Conservation (phyloP, 768 basidiomycete species). For the Agrocybe pediades region DNA sequence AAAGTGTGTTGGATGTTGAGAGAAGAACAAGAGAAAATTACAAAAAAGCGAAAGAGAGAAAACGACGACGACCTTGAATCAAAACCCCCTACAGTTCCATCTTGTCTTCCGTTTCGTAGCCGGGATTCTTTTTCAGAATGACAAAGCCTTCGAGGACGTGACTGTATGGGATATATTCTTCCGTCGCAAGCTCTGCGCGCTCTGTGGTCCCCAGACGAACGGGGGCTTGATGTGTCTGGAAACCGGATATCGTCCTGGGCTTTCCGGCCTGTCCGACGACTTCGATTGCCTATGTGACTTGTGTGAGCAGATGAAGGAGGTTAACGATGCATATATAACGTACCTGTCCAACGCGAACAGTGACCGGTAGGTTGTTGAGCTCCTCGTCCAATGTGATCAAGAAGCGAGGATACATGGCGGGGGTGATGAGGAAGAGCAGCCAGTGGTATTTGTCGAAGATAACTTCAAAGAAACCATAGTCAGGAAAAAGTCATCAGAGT, state of each 20-base stretch:
- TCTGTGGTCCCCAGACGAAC: constrained; percentile 95
- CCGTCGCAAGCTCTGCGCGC: constrained; percentile 93
- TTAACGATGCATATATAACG: constrained; percentile 17
- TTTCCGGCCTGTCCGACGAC: constrained; percentile 98
- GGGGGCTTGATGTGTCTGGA: constrained; percentile 98
- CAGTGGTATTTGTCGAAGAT: constrained; percentile 95
- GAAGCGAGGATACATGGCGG: constrained; percentile 99
- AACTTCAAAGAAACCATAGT: constrained; percentile 49
- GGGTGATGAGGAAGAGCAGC: constrained; percentile 97
- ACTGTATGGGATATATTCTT: constrained; percentile 92
- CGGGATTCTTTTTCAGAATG: constrained; percentile 89
- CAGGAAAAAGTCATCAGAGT: not conserved
- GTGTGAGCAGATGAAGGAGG: not conserved
- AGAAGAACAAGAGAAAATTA: not conserved
- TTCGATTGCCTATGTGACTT: constrained; percentile 77
- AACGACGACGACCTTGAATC: not conserved
- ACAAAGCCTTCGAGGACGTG: constrained; percentile 93
- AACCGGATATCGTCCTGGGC: constrained; percentile 93
- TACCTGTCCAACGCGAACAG: constrained; percentile 92
- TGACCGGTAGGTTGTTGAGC: constrained; percentile 82
- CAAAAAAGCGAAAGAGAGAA: not conserved
- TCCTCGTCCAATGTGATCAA: constrained; percentile 95
- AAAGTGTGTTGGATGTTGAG: not conserved
- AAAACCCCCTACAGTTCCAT: constrained; percentile 62
- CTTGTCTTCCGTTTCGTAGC: constrained; percentile 84